Conservation (phyloP, 768 basidiomycete species). For the Suillus tomentosus region DNA sequence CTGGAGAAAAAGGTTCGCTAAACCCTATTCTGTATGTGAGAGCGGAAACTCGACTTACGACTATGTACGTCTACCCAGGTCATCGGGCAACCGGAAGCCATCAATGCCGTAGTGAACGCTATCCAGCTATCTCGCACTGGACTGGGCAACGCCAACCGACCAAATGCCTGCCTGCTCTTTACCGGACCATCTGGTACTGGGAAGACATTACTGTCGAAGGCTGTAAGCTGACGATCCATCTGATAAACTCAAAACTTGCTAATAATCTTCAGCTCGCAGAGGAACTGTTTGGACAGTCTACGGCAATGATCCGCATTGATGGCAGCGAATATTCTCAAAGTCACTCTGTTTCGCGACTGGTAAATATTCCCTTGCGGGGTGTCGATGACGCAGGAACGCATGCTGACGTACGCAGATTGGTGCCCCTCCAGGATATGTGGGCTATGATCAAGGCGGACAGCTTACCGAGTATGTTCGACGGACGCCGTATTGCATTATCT, state of each 20-base stretch:
- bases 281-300: constrained; percentile 46
- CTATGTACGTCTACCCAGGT: constrained; percentile 11
- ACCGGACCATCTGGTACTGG: constrained; percentile 39
- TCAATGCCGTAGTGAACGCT: constrained; percentile 50
- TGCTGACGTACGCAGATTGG: constrained; percentile 26
- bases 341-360: constrained; percentile 45
- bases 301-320: constrained; percentile 47
- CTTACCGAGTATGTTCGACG: constrained; percentile 46
- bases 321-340: constrained; percentile 46
- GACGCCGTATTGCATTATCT: constrained; percentile 38
- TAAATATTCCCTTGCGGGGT: constrained; percentile 2
- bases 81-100: constrained; percentile 42
- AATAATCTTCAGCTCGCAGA: constrained; percentile 36
- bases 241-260: background rate
- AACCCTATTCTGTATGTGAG: background rate
- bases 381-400: background rate
- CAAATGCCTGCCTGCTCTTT: constrained; percentile 49
- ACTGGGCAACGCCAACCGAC: constrained; percentile 44
- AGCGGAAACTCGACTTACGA: background rate
- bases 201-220: constrained; percentile 46
- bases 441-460: constrained; percentile 44
- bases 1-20: constrained; percentile 4
- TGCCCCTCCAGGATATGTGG: constrained; percentile 42
- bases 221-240: constrained; percentile 15
- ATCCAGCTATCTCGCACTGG: constrained; percentile 51